Evolutionary conservation across 257 asterid genomes (phyloP).

Genomic region (Gynochthodes officinalis): DNA sequence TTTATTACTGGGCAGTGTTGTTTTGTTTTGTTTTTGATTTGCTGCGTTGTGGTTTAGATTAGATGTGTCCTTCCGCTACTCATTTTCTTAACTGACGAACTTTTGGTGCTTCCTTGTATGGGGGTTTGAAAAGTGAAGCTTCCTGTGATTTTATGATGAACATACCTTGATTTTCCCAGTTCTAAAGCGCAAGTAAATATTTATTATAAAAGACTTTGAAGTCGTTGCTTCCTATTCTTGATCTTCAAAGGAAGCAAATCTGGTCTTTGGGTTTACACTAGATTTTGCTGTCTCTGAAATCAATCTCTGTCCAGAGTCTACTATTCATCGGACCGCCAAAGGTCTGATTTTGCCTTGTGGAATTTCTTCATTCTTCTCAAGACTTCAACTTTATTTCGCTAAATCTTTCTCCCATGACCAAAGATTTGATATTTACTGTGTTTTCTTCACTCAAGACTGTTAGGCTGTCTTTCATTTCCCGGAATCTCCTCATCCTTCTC

Average conservation of each 20-base stretch:
- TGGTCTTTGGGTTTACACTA: constrained; percentile 25
- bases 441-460: neutral
- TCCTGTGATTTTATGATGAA: constrained; percentile 48
- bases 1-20: neutral
- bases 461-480: constrained; percentile 14
- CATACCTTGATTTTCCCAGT: constrained; percentile 21
- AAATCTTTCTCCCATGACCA: constrained; percentile 3
- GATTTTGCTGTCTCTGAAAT: constrained; percentile 13
- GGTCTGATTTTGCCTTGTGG: constrained; percentile 34
- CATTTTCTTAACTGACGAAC: constrained; percentile 4
- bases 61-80: neutral
- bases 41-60: neutral
- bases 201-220: constrained; percentile 19
- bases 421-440: constrained; percentile 13
- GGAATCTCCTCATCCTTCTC: constrained; percentile 21
- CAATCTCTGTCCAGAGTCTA: constrained; percentile 1
- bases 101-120: neutral
- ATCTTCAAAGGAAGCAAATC: constrained; percentile 32
- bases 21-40: neutral
- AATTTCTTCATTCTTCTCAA: constrained; percentile 22
- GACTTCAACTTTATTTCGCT: constrained; percentile 4
- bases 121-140: constrained; percentile 17
- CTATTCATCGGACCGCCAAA: constrained; percentile 46
- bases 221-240: constrained; percentile 21
- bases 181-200: neutral